Evolutionary conservation across 1,284 basidiomycete species (phyloP).

Genomic region (Cutaneotrichosporon cutaneum): DNA sequence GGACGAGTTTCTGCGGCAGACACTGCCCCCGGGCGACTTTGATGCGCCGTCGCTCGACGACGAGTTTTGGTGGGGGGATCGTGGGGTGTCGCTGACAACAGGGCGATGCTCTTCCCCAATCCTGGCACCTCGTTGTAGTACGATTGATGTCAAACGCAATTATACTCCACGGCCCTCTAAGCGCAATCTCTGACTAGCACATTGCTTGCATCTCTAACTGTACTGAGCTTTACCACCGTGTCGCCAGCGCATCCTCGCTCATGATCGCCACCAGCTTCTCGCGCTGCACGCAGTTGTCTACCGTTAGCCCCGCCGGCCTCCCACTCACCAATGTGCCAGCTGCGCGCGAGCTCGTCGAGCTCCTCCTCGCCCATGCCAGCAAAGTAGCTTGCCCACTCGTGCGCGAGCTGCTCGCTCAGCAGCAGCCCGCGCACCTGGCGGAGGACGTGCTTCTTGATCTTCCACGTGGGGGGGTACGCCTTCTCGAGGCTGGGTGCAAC

Average conservation of each 20-base stretch:
- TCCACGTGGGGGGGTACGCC: conserved; percentile 48
- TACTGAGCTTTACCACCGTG: neutral
- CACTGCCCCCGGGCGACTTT: neutral
- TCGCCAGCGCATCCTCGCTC: conserved; percentile 4
- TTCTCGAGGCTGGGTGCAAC: conserved; percentile 42
- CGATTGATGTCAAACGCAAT: too few species aligned
- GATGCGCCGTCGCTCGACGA: conserved; percentile 11
- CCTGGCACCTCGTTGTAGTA: neutral
- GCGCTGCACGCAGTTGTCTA: conserved; percentile 15
- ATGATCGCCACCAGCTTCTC: conserved; percentile 9
- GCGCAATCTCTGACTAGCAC: too few species aligned
- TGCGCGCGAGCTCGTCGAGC: conserved; percentile 62
- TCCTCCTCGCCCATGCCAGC: conserved; percentile 59
- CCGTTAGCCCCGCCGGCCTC: neutral
- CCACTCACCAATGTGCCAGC: conserved; percentile 48
- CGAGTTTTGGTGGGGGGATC: conserved; percentile 14
- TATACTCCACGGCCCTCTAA: too few species aligned
- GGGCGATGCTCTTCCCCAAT: conserved; percentile 7
- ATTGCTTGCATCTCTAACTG: neutral
- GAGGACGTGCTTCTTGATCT: conserved; percentile 48
- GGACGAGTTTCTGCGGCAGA: conserved; percentile 15
- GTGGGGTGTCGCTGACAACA: neutral
- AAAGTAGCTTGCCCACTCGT: conserved; percentile 66
- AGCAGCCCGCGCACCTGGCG: conserved; percentile 63
- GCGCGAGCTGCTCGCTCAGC: conserved; percentile 62